Evolutionary conservation across 129 eudicot species (phyloP).

Genomic region (Dittrichia graveolens): DNA sequence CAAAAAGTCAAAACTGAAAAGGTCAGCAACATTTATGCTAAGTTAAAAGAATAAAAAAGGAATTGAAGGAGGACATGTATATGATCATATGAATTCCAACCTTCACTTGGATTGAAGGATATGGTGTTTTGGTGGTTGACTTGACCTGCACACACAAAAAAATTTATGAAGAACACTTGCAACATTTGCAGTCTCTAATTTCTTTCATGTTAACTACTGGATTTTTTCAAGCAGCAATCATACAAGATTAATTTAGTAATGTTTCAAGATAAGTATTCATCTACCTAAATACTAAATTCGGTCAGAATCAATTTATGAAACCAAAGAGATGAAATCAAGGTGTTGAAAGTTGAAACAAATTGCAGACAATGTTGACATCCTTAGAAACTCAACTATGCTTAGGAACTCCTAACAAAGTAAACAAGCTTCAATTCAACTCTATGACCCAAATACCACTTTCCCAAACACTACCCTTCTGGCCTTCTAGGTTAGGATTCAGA

Average conservation of each 20-base stretch:
- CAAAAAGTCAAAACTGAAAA: constrained; percentile 20
- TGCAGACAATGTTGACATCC: no score
- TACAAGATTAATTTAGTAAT: neutral
- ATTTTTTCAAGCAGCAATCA: neutral
- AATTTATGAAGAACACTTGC: constrained; percentile 1
- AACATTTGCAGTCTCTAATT: neutral
- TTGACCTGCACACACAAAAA: constrained; percentile 53
- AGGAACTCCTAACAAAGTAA: neutral
- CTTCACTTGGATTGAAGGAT: constrained; percentile 58
- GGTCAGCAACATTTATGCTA: constrained; percentile 11
- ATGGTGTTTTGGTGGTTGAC: constrained; percentile 42
- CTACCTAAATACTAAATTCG: no score
- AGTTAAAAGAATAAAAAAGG: neutral
- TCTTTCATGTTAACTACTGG: neutral
- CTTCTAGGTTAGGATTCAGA: neutral
- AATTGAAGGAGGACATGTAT: neutral
- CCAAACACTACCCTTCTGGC: constrained; percentile 8
- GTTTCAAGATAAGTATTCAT: no score
- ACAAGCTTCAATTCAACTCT: neutral
- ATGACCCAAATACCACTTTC: neutral
- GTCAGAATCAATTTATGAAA: no score
- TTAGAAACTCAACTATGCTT: neutral
- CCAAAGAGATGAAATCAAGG: no score
- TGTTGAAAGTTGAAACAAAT: no score
- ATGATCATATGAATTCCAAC: constrained; percentile 36